Base-by-base conservation (phyloP, 106 monocot genomes). In the Dendrobium nobile region DNA sequence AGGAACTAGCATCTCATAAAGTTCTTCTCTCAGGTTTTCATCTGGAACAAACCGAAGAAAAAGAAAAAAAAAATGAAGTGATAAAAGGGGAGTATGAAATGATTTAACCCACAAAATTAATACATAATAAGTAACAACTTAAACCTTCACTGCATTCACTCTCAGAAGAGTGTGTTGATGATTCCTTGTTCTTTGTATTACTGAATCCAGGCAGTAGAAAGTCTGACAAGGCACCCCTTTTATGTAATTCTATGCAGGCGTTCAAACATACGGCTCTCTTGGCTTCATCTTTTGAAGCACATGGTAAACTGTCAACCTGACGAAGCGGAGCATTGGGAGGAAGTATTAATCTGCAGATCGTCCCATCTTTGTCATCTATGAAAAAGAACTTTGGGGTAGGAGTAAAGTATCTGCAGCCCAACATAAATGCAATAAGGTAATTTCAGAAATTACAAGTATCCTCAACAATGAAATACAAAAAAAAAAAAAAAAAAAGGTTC, bases 311-410 rank as follows among this genome's bases (percentile, higher is more conserved):
- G 45, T 93, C 90, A 65, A 93, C 86, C 83, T 87, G 88, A 83
- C 88, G 92, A 80, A 99, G 18, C 77, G 98, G 86, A 85, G 91
- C 91, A 84, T 99, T 99, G 58, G 98, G 84, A 56, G 98, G 98
- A 83, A 99, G 98, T 80, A 86, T 80, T 75, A 95, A 73, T 87
- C 86, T 84, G 72, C 98, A 99, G 43, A 93, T 79, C 11, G 79
- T 92, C 18, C 98, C 95, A 80, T 84, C 43, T 48, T 58, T 26
- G 20, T 90, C 92, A 61, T 93, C 91, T 7, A 87, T 77, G 86
- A 79, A 99, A 58, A 80, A 95, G 80, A 90, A 95, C 75, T 86
- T 82, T 54, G 93, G 98, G 51, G 41, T 61, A 77, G 98, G 95
- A 73, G 47, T 87, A 79, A 90, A 99, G 83, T 85, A 93, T 79